phyloP scores from a whole-genome alignment of 768 basidiomycete genomes.

The Kwoniella mangroviensis region DNA sequence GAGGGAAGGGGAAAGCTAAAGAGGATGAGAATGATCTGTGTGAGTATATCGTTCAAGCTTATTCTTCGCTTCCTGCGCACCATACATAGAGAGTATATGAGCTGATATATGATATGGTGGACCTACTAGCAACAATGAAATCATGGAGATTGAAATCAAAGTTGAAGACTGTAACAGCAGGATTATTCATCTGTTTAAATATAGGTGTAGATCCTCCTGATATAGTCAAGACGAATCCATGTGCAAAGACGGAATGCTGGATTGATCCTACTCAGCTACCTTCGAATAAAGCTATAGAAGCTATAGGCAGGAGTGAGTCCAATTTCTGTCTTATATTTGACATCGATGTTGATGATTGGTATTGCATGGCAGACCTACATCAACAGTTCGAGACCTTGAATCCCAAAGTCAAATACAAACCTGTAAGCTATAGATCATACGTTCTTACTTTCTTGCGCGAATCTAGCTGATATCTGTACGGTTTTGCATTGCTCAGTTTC shows the following conservation, averaged over 20 bases:
- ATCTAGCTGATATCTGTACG: neutral
- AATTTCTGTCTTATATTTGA: neutral
- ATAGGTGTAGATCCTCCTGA: conserved; percentile 98
- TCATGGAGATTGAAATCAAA: conserved; percentile 82
- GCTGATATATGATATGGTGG: neutral
- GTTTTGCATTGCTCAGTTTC: conserved; percentile 62
- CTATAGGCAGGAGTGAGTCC: conserved; percentile 73
- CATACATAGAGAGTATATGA: neutral
- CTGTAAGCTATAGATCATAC: conserved; percentile 36
- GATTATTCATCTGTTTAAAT: conserved; percentile 86
- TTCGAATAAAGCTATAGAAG: conserved; percentile 88
- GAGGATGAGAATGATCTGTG: conserved; percentile 58
- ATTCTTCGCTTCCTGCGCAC: neutral
- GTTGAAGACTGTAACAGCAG: conserved; percentile 85
- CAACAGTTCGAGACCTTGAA: conserved; percentile 96
- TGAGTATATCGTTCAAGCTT: conserved; percentile 19
- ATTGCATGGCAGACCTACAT: conserved; percentile 65
- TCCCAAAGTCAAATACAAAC: conserved; percentile 91
- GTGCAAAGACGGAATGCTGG: conserved; percentile 94
- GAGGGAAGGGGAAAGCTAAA: conserved; percentile 67
- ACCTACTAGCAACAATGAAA: conserved; percentile 8
- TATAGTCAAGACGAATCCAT: conserved; percentile 94
- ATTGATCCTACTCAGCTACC: conserved; percentile 93
- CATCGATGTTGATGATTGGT: neutral
- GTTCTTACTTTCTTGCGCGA: neutral